A percentile compares a stretch with the other conserved stretches of the same genome.
phyloP scores from a whole-genome alignment of 2,329 filamentous ascomycete species.

The Aspergillus proliferans region DNA sequence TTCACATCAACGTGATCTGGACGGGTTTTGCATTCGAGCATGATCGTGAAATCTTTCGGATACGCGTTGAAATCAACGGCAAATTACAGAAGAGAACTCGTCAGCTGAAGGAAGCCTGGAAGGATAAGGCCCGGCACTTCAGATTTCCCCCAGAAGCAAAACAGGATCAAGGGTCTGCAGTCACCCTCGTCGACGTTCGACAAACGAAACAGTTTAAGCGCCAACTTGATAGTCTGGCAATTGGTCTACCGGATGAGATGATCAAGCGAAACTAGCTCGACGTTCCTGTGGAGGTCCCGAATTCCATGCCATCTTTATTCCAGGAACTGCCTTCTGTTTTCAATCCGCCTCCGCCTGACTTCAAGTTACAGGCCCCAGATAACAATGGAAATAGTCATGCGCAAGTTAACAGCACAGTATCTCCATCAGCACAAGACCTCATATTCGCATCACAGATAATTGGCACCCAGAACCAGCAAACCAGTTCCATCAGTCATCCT shows the following conservation, averaged over 20 bases:
- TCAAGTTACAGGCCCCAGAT: no score
- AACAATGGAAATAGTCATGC: no score
- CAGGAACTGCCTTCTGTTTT: neutral
- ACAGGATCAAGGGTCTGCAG: neutral
- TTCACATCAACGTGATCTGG: conserved; percentile 17
- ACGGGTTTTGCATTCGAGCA: conserved; percentile 29
- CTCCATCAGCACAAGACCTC: no score
- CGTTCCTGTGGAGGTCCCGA: conserved; percentile 4
- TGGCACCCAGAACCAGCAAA: no score
- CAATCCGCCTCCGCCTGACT: no score
- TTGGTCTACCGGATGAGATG: conserved; percentile 3
- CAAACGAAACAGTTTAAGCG: neutral
- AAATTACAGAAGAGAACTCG: conserved; percentile 15
- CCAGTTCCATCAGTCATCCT: no score
- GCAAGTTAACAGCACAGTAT: no score
- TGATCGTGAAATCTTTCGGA: conserved; percentile 22
- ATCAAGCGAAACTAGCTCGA: conserved; percentile 1
- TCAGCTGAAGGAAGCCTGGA: conserved; percentile 1
- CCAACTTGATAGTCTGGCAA: conserved; percentile 2
- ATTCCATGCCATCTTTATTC: conserved; percentile 2
- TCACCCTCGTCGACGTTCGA: neutral
- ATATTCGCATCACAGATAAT: no score
- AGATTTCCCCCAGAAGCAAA: conserved; percentile 3
- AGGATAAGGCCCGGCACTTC: neutral
- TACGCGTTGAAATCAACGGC: conserved; percentile 25